These are phyloP conservation scores for Suillus discolor DNA, from an alignment of 768 basidiomycete species.

Conservation along the genomic window DNA sequence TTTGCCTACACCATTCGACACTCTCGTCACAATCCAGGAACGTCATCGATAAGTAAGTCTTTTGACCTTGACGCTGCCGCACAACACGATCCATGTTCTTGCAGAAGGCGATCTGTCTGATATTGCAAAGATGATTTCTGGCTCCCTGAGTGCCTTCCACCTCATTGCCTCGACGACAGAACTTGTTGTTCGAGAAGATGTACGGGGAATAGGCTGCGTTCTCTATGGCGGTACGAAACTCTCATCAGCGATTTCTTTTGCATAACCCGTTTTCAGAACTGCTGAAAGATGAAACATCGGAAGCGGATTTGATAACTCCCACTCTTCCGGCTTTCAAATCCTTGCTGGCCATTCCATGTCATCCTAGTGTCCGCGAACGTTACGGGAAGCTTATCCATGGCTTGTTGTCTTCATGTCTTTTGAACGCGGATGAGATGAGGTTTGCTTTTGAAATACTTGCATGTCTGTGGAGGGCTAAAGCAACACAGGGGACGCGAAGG, in stretches of 20 bases:
- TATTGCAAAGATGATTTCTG: constrained; percentile 63
- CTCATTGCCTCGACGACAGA: constrained; percentile 60
- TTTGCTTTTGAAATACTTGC: constrained; percentile 37
- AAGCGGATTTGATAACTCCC: constrained; percentile 78
- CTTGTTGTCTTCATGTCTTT: constrained; percentile 80
- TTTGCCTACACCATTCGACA: constrained; percentile 81
- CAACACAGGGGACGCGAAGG: constrained; percentile 75
- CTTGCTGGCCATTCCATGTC: constrained; percentile 55
- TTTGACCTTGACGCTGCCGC: background rate
- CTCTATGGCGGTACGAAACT: constrained; percentile 66
- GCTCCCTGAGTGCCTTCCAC: constrained; percentile 63
- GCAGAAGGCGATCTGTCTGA: constrained; percentile 57
- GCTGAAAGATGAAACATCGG: constrained; percentile 82
- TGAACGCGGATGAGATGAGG: constrained; percentile 93
- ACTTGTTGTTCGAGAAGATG: constrained; percentile 64
- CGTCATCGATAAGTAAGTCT: constrained; percentile 52
- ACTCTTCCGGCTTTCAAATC: constrained; percentile 80
- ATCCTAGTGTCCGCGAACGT: constrained; percentile 46
- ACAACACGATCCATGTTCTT: constrained; percentile 12
- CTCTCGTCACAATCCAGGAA: constrained; percentile 58
- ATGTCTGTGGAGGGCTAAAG: constrained; percentile 10
- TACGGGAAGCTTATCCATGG: constrained; percentile 73
- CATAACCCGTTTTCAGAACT: constrained; percentile 51
- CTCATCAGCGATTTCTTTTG: constrained; percentile 2
- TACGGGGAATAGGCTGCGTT: constrained; percentile 76